A percentile compares a stretch with the other conserved stretches of the same genome.
phyloP scores from a whole-genome alignment of 2,329 filamentous ascomycete species.

The Lasiodiplodia sp. region DNA sequence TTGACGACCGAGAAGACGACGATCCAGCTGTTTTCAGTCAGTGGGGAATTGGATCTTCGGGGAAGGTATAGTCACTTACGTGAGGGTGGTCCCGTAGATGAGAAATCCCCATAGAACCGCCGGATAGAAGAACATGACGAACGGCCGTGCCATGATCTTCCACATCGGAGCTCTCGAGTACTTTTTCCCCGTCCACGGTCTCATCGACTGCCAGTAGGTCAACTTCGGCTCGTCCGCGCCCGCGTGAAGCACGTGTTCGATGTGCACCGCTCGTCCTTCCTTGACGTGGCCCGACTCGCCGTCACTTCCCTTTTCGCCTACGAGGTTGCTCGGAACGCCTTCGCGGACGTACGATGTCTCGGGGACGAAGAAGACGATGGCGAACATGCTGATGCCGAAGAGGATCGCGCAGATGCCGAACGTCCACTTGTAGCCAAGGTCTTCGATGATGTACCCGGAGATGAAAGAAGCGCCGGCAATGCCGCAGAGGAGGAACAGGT shows the following conservation, averaged over 20 bases:
- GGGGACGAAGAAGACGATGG: slow-evolving; percentile 41
- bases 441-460: slow-evolving; percentile 50
- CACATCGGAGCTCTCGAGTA: slow-evolving; percentile 43
- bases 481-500: slow-evolving; percentile 50
- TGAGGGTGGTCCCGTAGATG: slow-evolving; percentile 53
- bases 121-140: slow-evolving; percentile 48
- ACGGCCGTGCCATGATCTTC: slow-evolving; percentile 46
- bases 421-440: slow-evolving; percentile 51
- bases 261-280: slow-evolving; percentile 4
- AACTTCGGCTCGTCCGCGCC: slow-evolving; percentile 33
- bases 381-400: slow-evolving; percentile 42
- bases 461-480: slow-evolving; percentile 49
- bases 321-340: slow-evolving; percentile 17
- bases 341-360: slow-evolving; percentile 40
- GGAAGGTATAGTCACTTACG: background rate
- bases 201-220: slow-evolving; percentile 39
- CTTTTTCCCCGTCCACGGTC: slow-evolving; percentile 40
- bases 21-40: slow-evolving; percentile 45
- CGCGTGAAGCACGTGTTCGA: slow-evolving; percentile 4
- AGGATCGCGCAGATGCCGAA: slow-evolving; percentile 52
- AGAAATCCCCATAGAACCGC: slow-evolving; percentile 49
- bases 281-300: slow-evolving; percentile 34
- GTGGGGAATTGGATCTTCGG: background rate
- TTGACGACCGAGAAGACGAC: slow-evolving; percentile 58
- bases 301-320: slow-evolving; percentile 33